Base-by-base conservation (phyloP, 2,329 filamentous ascomycete genomes). In the Raffaelea deltoideospora region DNA sequence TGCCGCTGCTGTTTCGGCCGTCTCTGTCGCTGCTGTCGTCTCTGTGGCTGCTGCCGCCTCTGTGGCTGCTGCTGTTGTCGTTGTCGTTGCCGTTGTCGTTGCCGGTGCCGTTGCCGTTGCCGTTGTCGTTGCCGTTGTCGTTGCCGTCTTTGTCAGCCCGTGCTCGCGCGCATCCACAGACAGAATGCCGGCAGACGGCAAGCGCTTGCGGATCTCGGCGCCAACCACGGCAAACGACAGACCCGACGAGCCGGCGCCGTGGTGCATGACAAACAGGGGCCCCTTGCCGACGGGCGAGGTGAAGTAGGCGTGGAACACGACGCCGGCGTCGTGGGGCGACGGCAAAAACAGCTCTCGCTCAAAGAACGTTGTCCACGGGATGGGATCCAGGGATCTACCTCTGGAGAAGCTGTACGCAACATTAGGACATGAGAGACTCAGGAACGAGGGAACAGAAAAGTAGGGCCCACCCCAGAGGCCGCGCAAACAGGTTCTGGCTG, bases 161-260 rank as follows among this genome's bases (percentile, higher is more conserved):
- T 98, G 90, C 18, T 82, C 83, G 33, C 90, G 73, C 33, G 86
- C 87, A 54, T 96, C 87, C 10, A 87, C 55, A 4, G 85, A 84
- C 17, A 98, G 67, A 29, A 96, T 71, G 1, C 90, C 92, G 3
- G 87, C 82, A 7, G 73, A 65, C 1, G 90, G 84, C 30, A 94
- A 64, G 7, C 73, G 66, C 53, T 79, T 83, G 37, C 78, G 72
- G 42, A 96, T 75, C 53, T 92, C 81, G 31, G 73, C 67, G 3
- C 79, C 75, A 42, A 93, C 75, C 4, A 84, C 67, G 5, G 87
- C 87, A 58, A 96, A 98, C 3, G 86, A 93, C 40, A 96, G 70
- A 7, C 82, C 92, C 0, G 87, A 94, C 4, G 87, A 93, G 14
- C 90, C 90, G 29, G 84, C 90, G 28, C 90, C 90, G 58, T 98